Evolutionary conservation across 805 yeast genomes (phyloP).

Genomic region (Wickerhamomyces queroliae): DNA sequence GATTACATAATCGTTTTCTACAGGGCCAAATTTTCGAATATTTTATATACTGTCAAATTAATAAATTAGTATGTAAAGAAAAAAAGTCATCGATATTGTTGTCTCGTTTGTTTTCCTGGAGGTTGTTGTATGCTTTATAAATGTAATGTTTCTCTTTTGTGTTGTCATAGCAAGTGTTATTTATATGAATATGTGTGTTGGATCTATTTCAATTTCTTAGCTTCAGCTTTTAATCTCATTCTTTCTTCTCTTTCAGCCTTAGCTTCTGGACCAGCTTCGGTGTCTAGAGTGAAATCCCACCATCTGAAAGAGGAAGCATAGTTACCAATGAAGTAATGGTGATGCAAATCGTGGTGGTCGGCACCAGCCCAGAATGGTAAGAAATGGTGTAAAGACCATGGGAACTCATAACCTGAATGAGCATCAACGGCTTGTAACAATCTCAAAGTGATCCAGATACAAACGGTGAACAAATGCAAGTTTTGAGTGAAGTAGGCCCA

Average conservation of each 20-base stretch:
- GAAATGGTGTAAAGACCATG: constrained; percentile 90
- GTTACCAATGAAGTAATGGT: constrained; percentile 92
- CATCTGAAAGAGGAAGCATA: constrained; percentile 93
- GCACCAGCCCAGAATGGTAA: constrained; percentile 98
- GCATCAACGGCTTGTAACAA: constrained; percentile 96
- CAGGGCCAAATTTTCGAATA: no score
- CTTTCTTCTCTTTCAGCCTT: constrained; percentile 66
- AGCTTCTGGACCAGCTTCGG: constrained; percentile 87
- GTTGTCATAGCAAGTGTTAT: no score
- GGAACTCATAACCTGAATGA: constrained; percentile 97
- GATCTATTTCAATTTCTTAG: constrained; percentile 15
- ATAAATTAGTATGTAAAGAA: no score
- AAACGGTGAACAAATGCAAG: constrained; percentile 85
- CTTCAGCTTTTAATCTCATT: constrained; percentile 52
- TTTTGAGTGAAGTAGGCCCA: constrained; percentile 72
- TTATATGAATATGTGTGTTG: background rate
- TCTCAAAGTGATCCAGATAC: constrained; percentile 82
- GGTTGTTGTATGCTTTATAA: no score
- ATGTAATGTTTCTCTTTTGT: no score
- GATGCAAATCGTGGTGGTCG: constrained; percentile 96
- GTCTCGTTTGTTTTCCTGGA: no score
- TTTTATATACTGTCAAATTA: no score
- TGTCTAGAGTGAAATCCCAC: constrained; percentile 86
- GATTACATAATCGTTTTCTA: no score
- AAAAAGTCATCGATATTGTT: no score